Base-by-base conservation (phyloP, 805 yeast species). In the Wickerhamomyces chaumierensis region DNA sequence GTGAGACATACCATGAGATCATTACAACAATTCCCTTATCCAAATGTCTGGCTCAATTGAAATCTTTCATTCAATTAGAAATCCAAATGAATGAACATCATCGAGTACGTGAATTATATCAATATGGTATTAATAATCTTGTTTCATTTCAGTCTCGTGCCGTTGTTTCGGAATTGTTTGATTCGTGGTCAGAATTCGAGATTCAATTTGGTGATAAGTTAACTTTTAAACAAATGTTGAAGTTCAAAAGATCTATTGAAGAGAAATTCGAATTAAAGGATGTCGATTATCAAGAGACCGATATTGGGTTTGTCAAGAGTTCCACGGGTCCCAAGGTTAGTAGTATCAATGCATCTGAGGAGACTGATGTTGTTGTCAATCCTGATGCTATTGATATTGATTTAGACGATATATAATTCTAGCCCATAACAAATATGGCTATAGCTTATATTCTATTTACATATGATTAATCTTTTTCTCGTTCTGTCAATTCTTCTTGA, bases 111-210 rank as follows among this genome's bases (percentile, higher is more conserved):
- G 75, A 71, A 11, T 55, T 90, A 6, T 69, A 71, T 44, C 68
- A 63, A 39, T 80, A 71, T 51, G 64, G 73, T n/a, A n/a, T n/a
- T n/a, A n/a, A n/a, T n/a, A n/a, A n/a, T 2, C 67, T 69, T 20
- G 42, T 64, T 16, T 46, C 65, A 3, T 8, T 16, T 4, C 18
- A 12, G 11, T 55, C 68, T 35, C 63, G 68, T 5, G 36, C 43
- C 2, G 51, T 52, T 14, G 56, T 61, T 23, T 17, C 23, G 41
- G 42, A 38, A 2, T 52, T 76, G 25, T 86, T 95, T 94, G 60
- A 59, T 1, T 56, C 58, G 21, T 88, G 95, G 94, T 78, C 78
- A 39, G 53, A 62, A 11, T 85, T 87, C 55, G 97, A 88, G 53
- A 54, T 82, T 27, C 65, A 70, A 13, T 47, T 73, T 54, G 97